phyloP scores from a whole-genome alignment of 805 yeast species.

The Barnettozyma sucrosica region DNA sequence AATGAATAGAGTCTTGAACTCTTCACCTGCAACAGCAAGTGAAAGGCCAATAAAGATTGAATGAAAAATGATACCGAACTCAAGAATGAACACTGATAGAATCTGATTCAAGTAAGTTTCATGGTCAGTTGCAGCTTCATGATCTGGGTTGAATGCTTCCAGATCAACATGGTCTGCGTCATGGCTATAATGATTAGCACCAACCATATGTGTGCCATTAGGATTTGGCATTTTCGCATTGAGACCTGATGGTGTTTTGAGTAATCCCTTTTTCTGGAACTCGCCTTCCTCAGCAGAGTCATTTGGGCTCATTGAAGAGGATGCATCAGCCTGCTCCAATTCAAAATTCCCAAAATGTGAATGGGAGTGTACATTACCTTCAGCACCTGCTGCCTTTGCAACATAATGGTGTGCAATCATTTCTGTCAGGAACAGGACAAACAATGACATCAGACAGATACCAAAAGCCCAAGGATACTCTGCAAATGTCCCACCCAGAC shows the following conservation, averaged over 20 bases:
- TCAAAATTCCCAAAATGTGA: slow-evolving; percentile 46
- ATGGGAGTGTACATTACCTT: slow-evolving; percentile 36
- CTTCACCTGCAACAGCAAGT: slow-evolving; percentile 72
- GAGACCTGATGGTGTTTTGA: not conserved
- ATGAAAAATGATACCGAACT: slow-evolving; percentile 78
- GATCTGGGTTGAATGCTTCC: slow-evolving; percentile 34
- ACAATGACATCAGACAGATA: slow-evolving; percentile 42
- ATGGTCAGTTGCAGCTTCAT: slow-evolving; percentile 24
- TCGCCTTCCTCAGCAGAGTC: slow-evolving; percentile 10
- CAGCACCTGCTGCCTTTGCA: slow-evolving; percentile 26
- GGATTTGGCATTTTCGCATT: no score
- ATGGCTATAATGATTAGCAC: slow-evolving; percentile 38
- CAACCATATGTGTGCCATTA: slow-evolving; percentile 18
- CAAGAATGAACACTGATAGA: slow-evolving; percentile 52
- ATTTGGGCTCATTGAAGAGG: slow-evolving; percentile 8
- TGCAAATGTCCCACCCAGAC: slow-evolving; percentile 57
- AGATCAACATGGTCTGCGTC: slow-evolving; percentile 40
- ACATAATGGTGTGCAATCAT: slow-evolving; percentile 40
- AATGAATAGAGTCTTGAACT: slow-evolving; percentile 63
- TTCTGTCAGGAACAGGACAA: slow-evolving; percentile 43
- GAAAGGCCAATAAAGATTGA: slow-evolving; percentile 78
- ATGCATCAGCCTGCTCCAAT: slow-evolving; percentile 4
- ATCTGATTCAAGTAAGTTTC: slow-evolving; percentile 54
- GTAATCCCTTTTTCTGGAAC: not conserved
- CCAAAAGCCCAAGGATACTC: slow-evolving; percentile 55